Percentiles rank a stretch among this genome's conserved stretches.
Conservation (phyloP, 441 rosid species). For the Flueggea neowawraea region DNA sequence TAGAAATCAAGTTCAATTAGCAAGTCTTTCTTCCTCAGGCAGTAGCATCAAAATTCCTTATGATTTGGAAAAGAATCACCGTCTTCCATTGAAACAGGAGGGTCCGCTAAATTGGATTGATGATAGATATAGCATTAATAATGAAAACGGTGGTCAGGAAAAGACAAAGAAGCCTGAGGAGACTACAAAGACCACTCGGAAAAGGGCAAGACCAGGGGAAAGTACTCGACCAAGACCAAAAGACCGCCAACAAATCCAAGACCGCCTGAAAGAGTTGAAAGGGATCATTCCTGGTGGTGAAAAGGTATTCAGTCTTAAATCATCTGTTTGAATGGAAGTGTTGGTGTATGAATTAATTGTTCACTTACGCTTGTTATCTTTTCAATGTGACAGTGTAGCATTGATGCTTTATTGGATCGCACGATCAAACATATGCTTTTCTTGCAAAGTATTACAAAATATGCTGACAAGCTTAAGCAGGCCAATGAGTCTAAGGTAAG, state of each 20-base stretch:
- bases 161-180: slow-evolving; percentile 53
- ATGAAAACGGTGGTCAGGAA: slow-evolving; percentile 28
- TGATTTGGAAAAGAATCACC: slow-evolving; percentile 19
- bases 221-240: slow-evolving; percentile 89
- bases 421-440: slow-evolving; percentile 86
- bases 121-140: slow-evolving; percentile 64
- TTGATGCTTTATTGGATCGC: slow-evolving; percentile 74
- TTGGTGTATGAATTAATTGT: neutral
- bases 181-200: slow-evolving; percentile 46
- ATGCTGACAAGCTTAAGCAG: slow-evolving; percentile 72
- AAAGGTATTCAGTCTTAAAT: slow-evolving; percentile 50
- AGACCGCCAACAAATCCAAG: slow-evolving; percentile 97
- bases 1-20: slow-evolving; percentile 27
- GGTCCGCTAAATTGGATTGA: slow-evolving; percentile 59
- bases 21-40: slow-evolving; percentile 26
- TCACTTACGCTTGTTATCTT: slow-evolving; percentile 10
- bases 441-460: slow-evolving; percentile 78
- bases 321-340: too few relatives aligned
- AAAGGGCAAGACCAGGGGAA: slow-evolving; percentile 83
- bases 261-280: slow-evolving; percentile 81
- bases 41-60: slow-evolving; percentile 22
- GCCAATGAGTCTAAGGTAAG: slow-evolving; percentile 65
- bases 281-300: slow-evolving; percentile 82
- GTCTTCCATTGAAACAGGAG: slow-evolving; percentile 23
- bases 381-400: slow-evolving; percentile 66